A percentile compares a stretch with the other conserved stretches of the same genome.
Evolutionary conservation across 2,329 filamentous ascomycete species (phyloP).

Genomic region (Epichloe uncinata): DNA sequence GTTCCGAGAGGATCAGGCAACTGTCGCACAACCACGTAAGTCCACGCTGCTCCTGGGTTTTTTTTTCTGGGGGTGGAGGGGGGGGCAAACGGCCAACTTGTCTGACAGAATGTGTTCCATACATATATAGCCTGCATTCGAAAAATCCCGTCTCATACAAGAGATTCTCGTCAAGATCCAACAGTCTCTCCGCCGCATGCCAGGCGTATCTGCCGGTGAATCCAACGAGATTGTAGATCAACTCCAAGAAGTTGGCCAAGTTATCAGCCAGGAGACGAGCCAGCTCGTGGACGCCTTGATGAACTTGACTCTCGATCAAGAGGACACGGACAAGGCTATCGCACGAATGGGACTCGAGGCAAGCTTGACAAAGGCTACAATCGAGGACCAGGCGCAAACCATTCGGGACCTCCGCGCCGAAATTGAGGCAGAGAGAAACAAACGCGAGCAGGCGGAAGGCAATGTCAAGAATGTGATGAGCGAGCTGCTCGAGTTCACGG

Average conservation of each 20-base stretch:
- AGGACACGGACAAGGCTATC: constrained; percentile 25
- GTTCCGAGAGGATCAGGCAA: constrained; percentile 23
- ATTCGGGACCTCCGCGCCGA: constrained; percentile 20
- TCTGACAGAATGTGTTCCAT: background rate
- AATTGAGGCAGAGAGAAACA: constrained; percentile 18
- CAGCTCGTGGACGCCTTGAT: constrained; percentile 25
- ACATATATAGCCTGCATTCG: constrained; percentile 18
- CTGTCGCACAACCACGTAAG: constrained; percentile 26
- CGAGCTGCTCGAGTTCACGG: constrained; percentile 2
- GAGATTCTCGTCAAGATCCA: constrained; percentile 25
- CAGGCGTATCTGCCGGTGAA: constrained; percentile 22
- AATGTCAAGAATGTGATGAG: constrained; percentile 14
- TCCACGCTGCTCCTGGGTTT: background rate
- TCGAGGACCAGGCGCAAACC: constrained; percentile 20
- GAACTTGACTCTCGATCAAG: constrained; percentile 23
- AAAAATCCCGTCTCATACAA: constrained; percentile 20
- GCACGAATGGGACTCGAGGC: constrained; percentile 25
- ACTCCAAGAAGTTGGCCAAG: constrained; percentile 24
- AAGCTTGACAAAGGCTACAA: constrained; percentile 21
- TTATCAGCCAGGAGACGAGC: constrained; percentile 25
- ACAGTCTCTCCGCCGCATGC: constrained; percentile 26
- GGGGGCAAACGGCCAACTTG: background rate
- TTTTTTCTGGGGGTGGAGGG: background rate
- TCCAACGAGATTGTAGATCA: constrained; percentile 21
- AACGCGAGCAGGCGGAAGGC: constrained; percentile 16